Percentiles rank a stretch among this genome's conserved stretches.
Evolutionary conservation across 768 basidiomycete genomes (phyloP).

Genomic region (Tylopilus cervinicoccineus): DNA sequence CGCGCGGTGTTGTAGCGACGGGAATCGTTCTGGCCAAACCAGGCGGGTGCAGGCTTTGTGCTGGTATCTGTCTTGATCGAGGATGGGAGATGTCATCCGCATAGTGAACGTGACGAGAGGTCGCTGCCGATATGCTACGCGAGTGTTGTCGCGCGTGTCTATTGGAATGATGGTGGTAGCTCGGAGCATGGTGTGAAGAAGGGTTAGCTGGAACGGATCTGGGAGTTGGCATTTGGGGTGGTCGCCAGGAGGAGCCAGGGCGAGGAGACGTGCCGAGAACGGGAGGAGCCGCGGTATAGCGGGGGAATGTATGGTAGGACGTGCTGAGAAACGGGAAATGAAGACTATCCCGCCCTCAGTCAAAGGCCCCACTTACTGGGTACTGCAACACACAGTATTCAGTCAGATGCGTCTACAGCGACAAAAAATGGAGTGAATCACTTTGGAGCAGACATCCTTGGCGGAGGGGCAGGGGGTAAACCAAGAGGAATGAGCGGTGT

Average conservation of each 20-base stretch:
- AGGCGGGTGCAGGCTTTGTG: constrained; percentile 1
- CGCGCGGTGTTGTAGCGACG: background rate
- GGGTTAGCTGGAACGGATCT: background rate
- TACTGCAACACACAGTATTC: constrained; percentile 9
- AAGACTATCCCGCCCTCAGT: constrained; percentile 9
- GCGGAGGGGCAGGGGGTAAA: constrained; percentile 14
- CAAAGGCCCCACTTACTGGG: constrained; percentile 23
- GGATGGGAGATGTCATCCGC: constrained; percentile 10
- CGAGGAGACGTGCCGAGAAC: background rate
- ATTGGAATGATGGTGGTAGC: background rate
- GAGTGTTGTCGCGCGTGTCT: constrained; percentile 3
- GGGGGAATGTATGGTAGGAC: constrained; percentile 29
- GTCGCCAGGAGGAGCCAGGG: background rate
- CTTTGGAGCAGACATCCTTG: constrained; percentile 19
- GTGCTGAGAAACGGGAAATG: constrained; percentile 13
- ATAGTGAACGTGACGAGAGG: constrained; percentile 27
- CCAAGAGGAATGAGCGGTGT: constrained; percentile 20
- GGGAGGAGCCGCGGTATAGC: constrained; percentile 10
- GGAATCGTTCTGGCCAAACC: background rate
- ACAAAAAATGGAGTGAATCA: constrained; percentile 8
- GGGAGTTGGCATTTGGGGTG: constrained; percentile 1
- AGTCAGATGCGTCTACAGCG: constrained; percentile 2
- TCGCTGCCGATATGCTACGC: constrained; percentile 11
- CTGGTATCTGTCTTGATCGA: constrained; percentile 10
- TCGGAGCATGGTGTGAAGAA: constrained; percentile 8